Base-by-base conservation (phyloP, 768 basidiomycete genomes). In the Russula griseocarnosa region DNA sequence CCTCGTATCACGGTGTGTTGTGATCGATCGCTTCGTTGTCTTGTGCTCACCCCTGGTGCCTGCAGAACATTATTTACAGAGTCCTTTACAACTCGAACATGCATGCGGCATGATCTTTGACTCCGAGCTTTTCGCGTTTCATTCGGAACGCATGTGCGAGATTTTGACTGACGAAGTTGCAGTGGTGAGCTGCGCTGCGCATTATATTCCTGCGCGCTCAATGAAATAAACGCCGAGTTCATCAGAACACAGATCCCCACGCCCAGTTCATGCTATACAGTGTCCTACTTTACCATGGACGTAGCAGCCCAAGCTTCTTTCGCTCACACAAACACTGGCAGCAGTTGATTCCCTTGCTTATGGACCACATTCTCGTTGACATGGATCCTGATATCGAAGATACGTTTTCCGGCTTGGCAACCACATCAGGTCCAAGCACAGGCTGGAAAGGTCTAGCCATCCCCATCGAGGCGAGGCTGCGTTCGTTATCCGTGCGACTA, bases 141-240 rank as follows among this genome's bases (percentile, higher is more conserved):
- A 98, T 74, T 94, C 92, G 3, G 94, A 94, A 71, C 79, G 96
- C 38, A 95, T 95, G 91, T 84, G 87, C 60, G 89, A 92, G 67
- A 82, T 90, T 47, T 77, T 94, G 54, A 77, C 88, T 42, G 81
- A 86, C 54, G 86, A 92, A 69, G 83, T 83, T 14, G 80, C 82
- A 72, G 78, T 80, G 71, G 90, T 93, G 71, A 71, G 86, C 55
- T 32, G 16, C 2, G 9, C 9, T 18, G 20, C 24, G 34, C 50
- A 8, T 13, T n/a, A 54, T 7, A 38, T 13, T 54, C 26, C 22
- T 1, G 8, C 53, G 18, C 50, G 36, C 65, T 60, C 42, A 44
- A 42, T 40, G 14, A 47, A 54, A 52, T 62, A 28, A 2, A 49
- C 32, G 18, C 24, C 24, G 18, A 24, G 34, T 11, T 52, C 47